Base-by-base conservation (phyloP, 2,329 filamentous ascomycete genomes). In the Colletotrichum cordylinicola region DNA sequence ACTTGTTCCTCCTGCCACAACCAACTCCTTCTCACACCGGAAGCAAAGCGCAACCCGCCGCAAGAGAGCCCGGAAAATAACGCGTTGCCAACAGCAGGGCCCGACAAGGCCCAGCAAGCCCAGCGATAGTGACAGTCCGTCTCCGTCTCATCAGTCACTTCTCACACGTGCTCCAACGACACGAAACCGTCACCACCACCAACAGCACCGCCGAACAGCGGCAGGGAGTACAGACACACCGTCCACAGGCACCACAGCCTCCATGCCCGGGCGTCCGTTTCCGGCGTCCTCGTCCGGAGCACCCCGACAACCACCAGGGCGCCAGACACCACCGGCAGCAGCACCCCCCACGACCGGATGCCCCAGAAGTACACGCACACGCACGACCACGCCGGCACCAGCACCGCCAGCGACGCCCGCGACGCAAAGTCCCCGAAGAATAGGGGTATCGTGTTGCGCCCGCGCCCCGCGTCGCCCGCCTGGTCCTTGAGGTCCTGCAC, bases 401-500 rank as follows among this genome's bases (percentile, higher is more conserved):
- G 43, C 55, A 67, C 24, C 39, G 62, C 43, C 69, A 75, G 56
- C 31, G 69, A 72, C 67, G 61, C 8, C 12, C 72, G 37, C 10
- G 72, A 74, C 13, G 35, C 69, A 56, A 31, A 58, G 35, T 83
- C 80, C 10, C 81, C 80, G 37, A 81, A 80, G 9, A 79, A 60
- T 16, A 83, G 73, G 18, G 81, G 82, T 13, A 82, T 74, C 6
- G 82, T 82, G 31, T 67, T 74, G 5, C 82, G 78, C 2, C 79
- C 79, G 27, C 82, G 75, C 10, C 78, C 79, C 24, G 62, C 75
- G 62, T 83, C 82, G 2, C 82, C 82, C 13, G 79, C 79, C 62
- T 79, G 67, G 58, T 81, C 82, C 39, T 75, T 75, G 37, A 75
- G 73, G 62, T 83, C 82, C 58, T 83, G 81, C 6, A 79, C 78